Conservation (phyloP, 2,329 filamentous ascomycete genomes). For the Aspergillus hortae region DNA sequence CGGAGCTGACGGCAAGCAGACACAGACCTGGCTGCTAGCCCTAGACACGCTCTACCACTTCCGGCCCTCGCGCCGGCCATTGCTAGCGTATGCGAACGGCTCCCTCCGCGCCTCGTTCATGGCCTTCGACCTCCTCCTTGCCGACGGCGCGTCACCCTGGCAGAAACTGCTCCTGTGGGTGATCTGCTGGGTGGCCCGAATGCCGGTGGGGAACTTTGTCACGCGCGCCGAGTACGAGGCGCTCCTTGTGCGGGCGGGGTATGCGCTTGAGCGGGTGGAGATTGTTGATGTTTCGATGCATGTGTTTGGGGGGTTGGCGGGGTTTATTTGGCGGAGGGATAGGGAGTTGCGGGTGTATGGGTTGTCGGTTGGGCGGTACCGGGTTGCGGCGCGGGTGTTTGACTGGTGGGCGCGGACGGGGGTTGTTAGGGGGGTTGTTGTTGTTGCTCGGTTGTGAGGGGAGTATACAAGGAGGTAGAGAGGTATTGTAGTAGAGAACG, state of each 20-base stretch:
- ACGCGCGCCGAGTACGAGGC: constrained; percentile 45
- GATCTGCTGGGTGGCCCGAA: constrained; percentile 47
- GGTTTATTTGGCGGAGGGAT: constrained; percentile 42
- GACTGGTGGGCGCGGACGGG: constrained; percentile 41
- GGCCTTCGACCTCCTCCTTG: constrained; percentile 54
- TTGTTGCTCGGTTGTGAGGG: constrained; percentile 29
- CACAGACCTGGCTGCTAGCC: constrained; percentile 48
- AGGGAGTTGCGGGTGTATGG: constrained; percentile 32
- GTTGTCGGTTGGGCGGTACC: constrained; percentile 31
- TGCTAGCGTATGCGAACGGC: constrained; percentile 43
- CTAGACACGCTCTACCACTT: constrained; percentile 59
- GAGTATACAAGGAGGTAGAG: neutral
- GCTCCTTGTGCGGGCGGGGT: constrained; percentile 49
- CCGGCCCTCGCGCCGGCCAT: constrained; percentile 47
- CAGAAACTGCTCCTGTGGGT: constrained; percentile 37
- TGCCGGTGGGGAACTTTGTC: constrained; percentile 50
- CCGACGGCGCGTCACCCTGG: constrained; percentile 18
- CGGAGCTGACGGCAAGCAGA: neutral
- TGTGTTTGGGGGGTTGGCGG: constrained; percentile 51
- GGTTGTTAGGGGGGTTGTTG: constrained; percentile 37
- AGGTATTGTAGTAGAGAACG: neutral
- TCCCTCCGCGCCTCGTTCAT: constrained; percentile 49
- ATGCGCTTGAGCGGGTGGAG: constrained; percentile 39
- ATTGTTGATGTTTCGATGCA: constrained; percentile 52
- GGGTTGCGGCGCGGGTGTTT: constrained; percentile 34